Evolutionary conservation across 305 asterid species (phyloP).

Genomic region (Fraxinus velutina): DNA sequence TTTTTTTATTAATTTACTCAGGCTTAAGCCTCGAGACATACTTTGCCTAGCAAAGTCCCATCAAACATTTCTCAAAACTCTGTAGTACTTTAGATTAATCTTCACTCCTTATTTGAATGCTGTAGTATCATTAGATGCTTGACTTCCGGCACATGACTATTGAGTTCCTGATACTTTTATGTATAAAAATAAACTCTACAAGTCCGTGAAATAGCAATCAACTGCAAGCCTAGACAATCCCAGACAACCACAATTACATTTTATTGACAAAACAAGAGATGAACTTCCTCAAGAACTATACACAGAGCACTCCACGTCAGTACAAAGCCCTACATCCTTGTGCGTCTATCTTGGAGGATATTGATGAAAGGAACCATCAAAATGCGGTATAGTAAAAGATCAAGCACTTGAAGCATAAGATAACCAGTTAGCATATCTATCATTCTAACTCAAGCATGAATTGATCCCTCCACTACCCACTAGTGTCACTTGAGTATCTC

Average conservation of each 20-base stretch:
- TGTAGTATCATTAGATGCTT: neutral
- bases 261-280: slow-evolving; percentile 3
- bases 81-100: neutral
- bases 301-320: slow-evolving; percentile 7
- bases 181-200: neutral
- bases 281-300: slow-evolving; percentile 3
- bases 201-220: neutral
- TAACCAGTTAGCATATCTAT: neutral
- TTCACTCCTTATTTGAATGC: neutral
- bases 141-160: neutral
- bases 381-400: neutral
- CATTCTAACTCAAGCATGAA: slow-evolving; percentile 5
- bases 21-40: neutral
- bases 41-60: neutral
- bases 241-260: neutral
- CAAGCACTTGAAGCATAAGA: neutral
- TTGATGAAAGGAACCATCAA: neutral
- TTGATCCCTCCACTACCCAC: neutral
- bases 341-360: neutral
- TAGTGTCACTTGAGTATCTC: neutral
- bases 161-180: slow-evolving; percentile 15
- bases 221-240: neutral
- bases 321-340: slow-evolving; percentile 11
- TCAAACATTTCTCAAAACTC: neutral
- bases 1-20: neutral